Evolutionary conservation across 352 stramenopile genomes (phyloP), one percentile per base, ranked within the genome.

Genomic region (Sclerospora graminicola): DNA sequence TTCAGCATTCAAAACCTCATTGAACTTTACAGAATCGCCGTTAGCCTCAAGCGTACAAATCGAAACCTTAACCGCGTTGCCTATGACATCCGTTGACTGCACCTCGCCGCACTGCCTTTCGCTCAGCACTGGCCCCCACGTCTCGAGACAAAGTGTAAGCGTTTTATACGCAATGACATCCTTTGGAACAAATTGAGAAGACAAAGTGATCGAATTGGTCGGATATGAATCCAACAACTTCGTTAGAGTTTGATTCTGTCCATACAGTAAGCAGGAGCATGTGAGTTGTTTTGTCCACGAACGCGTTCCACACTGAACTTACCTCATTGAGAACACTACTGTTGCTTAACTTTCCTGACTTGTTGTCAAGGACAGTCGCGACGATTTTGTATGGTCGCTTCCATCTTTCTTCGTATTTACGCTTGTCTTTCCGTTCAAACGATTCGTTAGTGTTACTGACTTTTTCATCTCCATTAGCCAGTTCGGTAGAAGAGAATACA

Each of bases 341-440:
- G 9, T 4, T 33, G 20, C 32, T 35, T 15, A 35, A 32, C 15
- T 44, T 21, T 5, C 38, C 36, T 8, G 32, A n/a, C 8, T 45
- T 49, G 30, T 68, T 53, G 33, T 67, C 63, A 9, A 69, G 60
- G 30, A 89, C 80, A 23, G 55, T 72, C 3, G 78, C 70, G 11
- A 89, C 51, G 9, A 89, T 73, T 51, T 87, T 69, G 44, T 89
- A 89, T 38, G 78, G 75, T 4, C 78, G 72, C 50, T 87, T 87
- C 78, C 78, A 89, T 49, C 67, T 66, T 38, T 84, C 73, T 31
- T 71, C 55, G 27, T 64, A 54, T 14, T 74, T 66, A 6, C 48
- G 54, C 45, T 66, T 60, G 32, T 37, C 57, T 39, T 61, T 56
- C 24, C 43, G 46, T 27, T 62, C n/a, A n/a, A n/a, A n/a, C n/a